Conservation (phyloP, 1,139 yeast genomes). For the Meyerozyma smithsonii region DNA sequence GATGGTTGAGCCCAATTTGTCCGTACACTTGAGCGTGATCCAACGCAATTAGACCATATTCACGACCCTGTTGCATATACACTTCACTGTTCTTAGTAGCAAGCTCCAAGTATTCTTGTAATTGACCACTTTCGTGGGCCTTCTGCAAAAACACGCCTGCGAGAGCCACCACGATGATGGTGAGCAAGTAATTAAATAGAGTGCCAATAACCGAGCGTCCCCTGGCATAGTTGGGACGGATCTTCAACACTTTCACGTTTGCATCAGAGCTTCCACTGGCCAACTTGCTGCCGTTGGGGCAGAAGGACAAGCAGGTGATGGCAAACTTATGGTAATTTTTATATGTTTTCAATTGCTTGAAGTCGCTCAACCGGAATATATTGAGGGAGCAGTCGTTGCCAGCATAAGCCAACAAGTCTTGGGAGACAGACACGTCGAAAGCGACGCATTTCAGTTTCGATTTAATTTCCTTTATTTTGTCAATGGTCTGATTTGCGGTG, state of each 20-base stretch:
- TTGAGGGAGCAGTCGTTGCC: conserved; percentile 72
- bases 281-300: conserved; percentile 62
- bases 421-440: conserved; percentile 45
- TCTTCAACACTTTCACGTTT: conserved; percentile 55
- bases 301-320: conserved; percentile 68
- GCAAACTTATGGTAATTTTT: conserved; percentile 74
- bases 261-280: conserved; percentile 84
- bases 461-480: conserved; percentile 41
- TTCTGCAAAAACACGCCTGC: conserved; percentile 44
- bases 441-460: conserved; percentile 65
- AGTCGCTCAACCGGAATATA: conserved; percentile 46
- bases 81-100: conserved; percentile 17
- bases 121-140: conserved; percentile 34
- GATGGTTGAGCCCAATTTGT: conserved; percentile 25
- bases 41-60: conserved; percentile 19
- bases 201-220: conserved; percentile 42
- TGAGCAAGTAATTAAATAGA: conserved; percentile 34
- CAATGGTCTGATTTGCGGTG: conserved; percentile 36
- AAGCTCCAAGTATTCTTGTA: conserved; percentile 19
- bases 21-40: conserved; percentile 14
- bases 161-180: conserved; percentile 41
- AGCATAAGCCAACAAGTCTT: conserved; percentile 61
- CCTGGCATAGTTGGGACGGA: conserved; percentile 50
- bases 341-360: conserved; percentile 46
- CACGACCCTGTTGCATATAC: conserved; percentile 19